Percentiles rank a stretch among this genome's conserved stretches.
These are phyloP conservation scores for Ganoderma resinaceum DNA, from an alignment of 1,284 basidiomycete species.

Conservation along the genomic window DNA sequence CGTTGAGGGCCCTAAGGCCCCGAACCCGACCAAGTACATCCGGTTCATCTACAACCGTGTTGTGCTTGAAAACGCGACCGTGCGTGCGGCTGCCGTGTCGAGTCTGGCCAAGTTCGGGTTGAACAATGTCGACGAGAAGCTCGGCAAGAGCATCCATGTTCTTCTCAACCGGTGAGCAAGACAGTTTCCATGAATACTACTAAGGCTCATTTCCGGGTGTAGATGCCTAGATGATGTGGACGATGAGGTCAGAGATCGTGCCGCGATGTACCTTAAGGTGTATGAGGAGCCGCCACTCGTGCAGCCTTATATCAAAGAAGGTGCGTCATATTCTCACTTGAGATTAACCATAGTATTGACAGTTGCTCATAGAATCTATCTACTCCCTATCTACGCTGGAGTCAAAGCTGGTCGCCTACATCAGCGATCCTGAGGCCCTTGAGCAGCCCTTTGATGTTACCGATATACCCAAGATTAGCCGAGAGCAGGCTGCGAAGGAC, in stretches of 20 bases:
- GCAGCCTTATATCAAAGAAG: slow-evolving; percentile 90
- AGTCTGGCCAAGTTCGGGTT: slow-evolving; percentile 98
- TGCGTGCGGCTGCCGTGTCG: slow-evolving; percentile 95
- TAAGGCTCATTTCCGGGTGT: background rate
- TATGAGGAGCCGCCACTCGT: slow-evolving; percentile 85
- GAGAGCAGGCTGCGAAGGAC: slow-evolving; percentile 88
- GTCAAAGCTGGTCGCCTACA: slow-evolving; percentile 87
- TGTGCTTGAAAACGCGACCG: slow-evolving; percentile 97
- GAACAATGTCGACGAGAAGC: slow-evolving; percentile 77
- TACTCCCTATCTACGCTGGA: slow-evolving; percentile 90
- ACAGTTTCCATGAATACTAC: too few relatives aligned
- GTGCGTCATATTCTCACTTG: slow-evolving; percentile 48
- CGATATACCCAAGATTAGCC: slow-evolving; percentile 89
- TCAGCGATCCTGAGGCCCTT: slow-evolving; percentile 79
- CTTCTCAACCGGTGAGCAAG: slow-evolving; percentile 58
- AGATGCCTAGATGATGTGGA: slow-evolving; percentile 98
- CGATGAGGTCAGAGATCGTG: slow-evolving; percentile 98
- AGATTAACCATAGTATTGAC: background rate
- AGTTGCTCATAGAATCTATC: slow-evolving; percentile 74
- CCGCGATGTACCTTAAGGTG: slow-evolving; percentile 91
- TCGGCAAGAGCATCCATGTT: slow-evolving; percentile 90
- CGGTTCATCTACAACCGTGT: slow-evolving; percentile 99
- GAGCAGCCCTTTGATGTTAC: slow-evolving; percentile 81
- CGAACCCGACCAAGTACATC: slow-evolving; percentile 97
- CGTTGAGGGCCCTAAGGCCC: slow-evolving; percentile 94